Evolutionary conservation across 352 stramenopile genomes (phyloP), one percentile per base, ranked within the genome.

Genomic region (Globisporangium uncinulatum): DNA sequence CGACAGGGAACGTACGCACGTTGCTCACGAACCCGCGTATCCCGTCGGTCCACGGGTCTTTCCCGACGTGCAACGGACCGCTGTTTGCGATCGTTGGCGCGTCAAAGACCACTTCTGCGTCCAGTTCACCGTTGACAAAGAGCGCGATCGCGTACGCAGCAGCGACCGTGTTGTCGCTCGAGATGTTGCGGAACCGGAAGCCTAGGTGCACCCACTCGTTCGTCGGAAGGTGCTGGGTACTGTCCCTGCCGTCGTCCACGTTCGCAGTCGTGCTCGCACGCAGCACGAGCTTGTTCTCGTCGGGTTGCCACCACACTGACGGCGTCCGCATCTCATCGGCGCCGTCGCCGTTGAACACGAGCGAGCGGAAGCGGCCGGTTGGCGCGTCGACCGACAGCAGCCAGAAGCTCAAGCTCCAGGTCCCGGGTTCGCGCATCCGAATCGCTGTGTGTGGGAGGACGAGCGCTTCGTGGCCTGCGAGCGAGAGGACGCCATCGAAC

Each of bases 271-370:
- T 93, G 42, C 79, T 94, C 34, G 89, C 79, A 14, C 87, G 69
- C 4, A 96, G 47, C 0, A 87, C 78, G 8, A 96, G 54, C 4
- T 65, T 64, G 43, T 68, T 74, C 37, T 84, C 71, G 39, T 85
- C 48, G 0, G 87, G 87, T n/a, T 81, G 70, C 56, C 92, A 83
- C 85, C 87, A 96, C 6, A 71, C 76, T 0, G 83, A 94, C 3
- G 87, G 83, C 3, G 86, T 96, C 41, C 87, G 81, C 37, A 87
- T 74, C 41, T 89, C 61, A 3, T 66, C 51, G 2, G 66, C 48
- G 39, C 83, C 83, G 45, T 89, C 60, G 24, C 86, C 87, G 56
- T 96, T 87, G 65, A 92, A 96, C 41, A 96, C 82, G 7, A 96
- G 59, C 10, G 81, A 80, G 14, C 85, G 71, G 51, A 89, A 85